Evolutionary conservation across 2,329 filamentous ascomycete genomes (phyloP), one percentile per base, ranked within the genome.

Genomic region (Xylaria polymorpha): DNA sequence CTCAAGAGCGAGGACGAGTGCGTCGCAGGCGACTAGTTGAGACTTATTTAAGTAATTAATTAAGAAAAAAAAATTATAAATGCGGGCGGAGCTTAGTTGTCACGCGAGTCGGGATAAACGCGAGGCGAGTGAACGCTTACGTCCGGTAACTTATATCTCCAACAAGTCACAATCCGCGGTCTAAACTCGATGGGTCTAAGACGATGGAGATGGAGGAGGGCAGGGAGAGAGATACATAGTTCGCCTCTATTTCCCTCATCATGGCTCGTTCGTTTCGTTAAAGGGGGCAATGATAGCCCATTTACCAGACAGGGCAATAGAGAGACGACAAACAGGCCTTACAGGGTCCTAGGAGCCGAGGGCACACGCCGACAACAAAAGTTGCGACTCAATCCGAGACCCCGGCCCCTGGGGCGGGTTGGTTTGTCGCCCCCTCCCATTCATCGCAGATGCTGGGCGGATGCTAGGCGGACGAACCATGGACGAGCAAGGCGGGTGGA

Each of bases 381-480:
- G 41, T 22, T 43, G 58, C 57, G 62, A 66, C 59, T 57, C 57
- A 58, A 22, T n/a, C 56, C 62, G 50, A 57, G 66, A 46, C 25
- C 66, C 59, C 48, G 53, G 53, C 35, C 29, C 62, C 57, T 56
- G 29, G 46, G 58, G 29, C 39, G 18, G 39, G 4, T 37, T 29
- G 25, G 25, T 29, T 18, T 63, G 29, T 63, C 35, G 20, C 29
- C 35, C 32, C 46, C n/a, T 15, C 39, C 37, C 14, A 20, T 46
- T 59, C 22, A 46, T 46, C 9, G 41, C 55, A 70, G 65, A 59
- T 41, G 46, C 61, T 71, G 55, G 55, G 10, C 10, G 39, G 5
- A 18, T 7, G 22, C 69, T 71, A 68, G 65, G 71, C 53, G 61
- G 37, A 68, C 44, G 55, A 53, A 20, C 48, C 8, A 56, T 61